Percentiles rank a stretch among this genome's conserved stretches.
These are phyloP conservation scores for Nakazawaea pomicola DNA, from an alignment of 805 yeast species.

Conservation along the genomic window DNA sequence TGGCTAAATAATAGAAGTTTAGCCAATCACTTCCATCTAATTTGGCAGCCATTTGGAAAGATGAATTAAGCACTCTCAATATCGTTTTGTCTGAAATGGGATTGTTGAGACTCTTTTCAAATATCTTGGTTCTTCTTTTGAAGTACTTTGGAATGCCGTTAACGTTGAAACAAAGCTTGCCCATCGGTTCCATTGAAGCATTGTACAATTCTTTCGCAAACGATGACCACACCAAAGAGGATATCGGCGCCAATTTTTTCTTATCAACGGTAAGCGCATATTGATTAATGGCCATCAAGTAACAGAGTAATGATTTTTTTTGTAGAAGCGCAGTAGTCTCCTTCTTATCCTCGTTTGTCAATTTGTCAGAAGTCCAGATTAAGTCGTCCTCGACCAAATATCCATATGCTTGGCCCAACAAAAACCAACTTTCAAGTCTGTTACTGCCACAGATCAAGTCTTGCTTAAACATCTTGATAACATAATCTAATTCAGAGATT, in stretches of 20 bases:
- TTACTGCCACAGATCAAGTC: constrained; percentile 66
- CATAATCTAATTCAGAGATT: constrained; percentile 73
- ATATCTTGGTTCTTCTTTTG: constrained; percentile 21
- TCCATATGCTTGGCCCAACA: constrained; percentile 75
- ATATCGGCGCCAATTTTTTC: constrained; percentile 24
- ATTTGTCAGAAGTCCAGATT: constrained; percentile 86
- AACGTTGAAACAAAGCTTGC: constrained; percentile 49
- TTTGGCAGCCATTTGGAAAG: constrained; percentile 43
- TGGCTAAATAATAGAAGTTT: constrained; percentile 51
- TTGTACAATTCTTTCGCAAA: constrained; percentile 55
- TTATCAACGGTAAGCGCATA: constrained; percentile 20
- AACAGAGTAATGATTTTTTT: constrained; percentile 66
- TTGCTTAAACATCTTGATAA: constrained; percentile 55
- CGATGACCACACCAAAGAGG: constrained; percentile 43
- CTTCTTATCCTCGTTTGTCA: constrained; percentile 59
- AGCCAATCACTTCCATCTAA: constrained; percentile 53
- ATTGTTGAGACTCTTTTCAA: constrained; percentile 8
- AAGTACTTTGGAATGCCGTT: constrained; percentile 31
- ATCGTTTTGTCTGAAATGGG: constrained; percentile 19
- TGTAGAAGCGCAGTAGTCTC: constrained; percentile 58
- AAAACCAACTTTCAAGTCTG: constrained; percentile 81
- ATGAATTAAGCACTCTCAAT: constrained; percentile 34
- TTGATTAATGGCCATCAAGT: constrained; percentile 62
- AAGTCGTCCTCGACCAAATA: constrained; percentile 82
- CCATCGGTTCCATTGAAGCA: constrained; percentile 62